Evolutionary conservation across 2,329 filamentous ascomycete species (phyloP).

Genomic region (Albophoma yamanashiensis): DNA sequence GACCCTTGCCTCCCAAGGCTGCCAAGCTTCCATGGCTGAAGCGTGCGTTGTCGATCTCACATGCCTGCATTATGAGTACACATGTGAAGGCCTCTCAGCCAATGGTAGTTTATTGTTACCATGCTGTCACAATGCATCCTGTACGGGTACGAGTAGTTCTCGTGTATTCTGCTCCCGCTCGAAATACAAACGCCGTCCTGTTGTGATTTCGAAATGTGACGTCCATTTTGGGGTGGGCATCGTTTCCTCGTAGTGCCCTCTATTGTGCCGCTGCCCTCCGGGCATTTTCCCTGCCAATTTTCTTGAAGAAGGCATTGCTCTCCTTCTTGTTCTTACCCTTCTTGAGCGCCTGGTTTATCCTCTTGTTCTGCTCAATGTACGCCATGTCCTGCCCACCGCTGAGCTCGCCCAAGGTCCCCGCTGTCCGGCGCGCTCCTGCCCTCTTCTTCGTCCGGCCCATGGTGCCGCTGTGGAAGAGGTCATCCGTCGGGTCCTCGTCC

Average conservation of each 20-base stretch:
- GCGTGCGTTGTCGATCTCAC: background rate
- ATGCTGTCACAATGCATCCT: background rate
- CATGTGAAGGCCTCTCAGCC: background rate
- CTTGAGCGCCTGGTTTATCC: conserved; percentile 39
- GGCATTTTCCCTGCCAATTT: conserved; percentile 29
- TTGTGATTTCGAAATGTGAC: background rate
- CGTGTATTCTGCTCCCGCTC: background rate
- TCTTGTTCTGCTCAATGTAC: conserved; percentile 78
- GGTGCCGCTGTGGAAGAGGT: conserved; percentile 28
- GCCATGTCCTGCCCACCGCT: conserved; percentile 95
- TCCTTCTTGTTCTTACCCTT: conserved; percentile 28
- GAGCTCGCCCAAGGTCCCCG: conserved; percentile 74
- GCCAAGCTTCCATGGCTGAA: background rate
- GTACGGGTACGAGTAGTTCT: too few species aligned
- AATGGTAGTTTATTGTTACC: background rate
- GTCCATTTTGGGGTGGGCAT: background rate
- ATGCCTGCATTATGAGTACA: background rate
- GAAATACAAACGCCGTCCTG: background rate
- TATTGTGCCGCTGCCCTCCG: conserved; percentile 21
- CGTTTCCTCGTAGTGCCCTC: background rate
- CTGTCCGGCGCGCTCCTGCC: conserved; percentile 62
- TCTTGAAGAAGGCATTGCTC: conserved; percentile 29
- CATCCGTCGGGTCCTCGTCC: conserved; percentile 52
- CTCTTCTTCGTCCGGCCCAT: conserved; percentile 41
- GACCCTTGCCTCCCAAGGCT: background rate